Conservation (phyloP, 495 filamentous ascomycete genomes). For the Penicillium cosmopolitanum region DNA sequence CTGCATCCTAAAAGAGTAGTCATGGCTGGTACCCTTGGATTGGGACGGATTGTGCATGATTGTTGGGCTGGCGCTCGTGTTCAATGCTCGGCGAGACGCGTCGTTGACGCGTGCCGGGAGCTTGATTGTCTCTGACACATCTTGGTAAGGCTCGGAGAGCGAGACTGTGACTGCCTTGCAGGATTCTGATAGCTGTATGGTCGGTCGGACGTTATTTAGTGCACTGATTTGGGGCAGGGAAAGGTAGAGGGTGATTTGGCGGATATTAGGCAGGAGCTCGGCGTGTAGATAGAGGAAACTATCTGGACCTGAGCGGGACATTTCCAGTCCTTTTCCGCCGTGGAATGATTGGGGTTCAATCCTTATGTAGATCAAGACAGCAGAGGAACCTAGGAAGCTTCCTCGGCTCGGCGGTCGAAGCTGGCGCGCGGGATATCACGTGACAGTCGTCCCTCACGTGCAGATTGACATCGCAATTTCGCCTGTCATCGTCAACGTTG, state of each 20-base stretch:
- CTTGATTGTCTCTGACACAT: conserved; percentile 55
- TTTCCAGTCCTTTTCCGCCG: background rate
- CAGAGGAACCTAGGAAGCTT: background rate
- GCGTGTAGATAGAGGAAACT: conserved; percentile 66
- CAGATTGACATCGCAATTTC: background rate
- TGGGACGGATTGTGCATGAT: background rate
- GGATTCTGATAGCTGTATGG: conserved; percentile 44
- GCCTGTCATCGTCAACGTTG: background rate
- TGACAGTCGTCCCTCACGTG: background rate
- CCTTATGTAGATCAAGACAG: background rate
- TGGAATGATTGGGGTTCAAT: background rate
- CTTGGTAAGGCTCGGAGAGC: conserved; percentile 47
- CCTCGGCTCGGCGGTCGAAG: background rate
- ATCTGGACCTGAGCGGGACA: conserved; percentile 10
- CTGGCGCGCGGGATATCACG: background rate
- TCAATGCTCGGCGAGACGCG: conserved; percentile 30
- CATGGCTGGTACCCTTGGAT: conserved; percentile 15
- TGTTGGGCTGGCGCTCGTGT: conserved; percentile 3
- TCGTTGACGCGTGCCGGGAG: conserved; percentile 67
- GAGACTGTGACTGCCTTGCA: conserved; percentile 43
- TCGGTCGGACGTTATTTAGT: conserved; percentile 31
- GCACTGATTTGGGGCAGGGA: conserved; percentile 58
- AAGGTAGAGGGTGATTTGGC: conserved; percentile 75
- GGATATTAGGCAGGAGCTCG: conserved; percentile 86
- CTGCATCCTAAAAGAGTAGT: conserved; percentile 71